Evolutionary conservation across 1,284 basidiomycete genomes (phyloP).

Genomic region (Kwoniella shivajii): DNA sequence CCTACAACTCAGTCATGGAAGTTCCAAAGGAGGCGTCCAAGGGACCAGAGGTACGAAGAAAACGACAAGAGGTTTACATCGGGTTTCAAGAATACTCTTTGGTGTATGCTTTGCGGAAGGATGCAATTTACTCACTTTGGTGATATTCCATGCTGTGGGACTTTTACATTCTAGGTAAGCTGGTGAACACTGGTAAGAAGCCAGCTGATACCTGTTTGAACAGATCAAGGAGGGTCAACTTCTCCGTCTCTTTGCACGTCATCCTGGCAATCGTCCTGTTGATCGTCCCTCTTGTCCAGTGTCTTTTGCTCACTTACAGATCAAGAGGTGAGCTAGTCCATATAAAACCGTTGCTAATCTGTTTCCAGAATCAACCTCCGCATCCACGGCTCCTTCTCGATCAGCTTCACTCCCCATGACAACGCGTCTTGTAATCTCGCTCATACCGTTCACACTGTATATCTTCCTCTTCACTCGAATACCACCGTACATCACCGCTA

Average conservation of each 20-base stretch:
- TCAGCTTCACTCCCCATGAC: slow-evolving; percentile 31
- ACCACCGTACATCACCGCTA: slow-evolving; percentile 49
- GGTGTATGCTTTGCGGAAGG: slow-evolving; percentile 52
- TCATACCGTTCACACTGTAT: slow-evolving; percentile 51
- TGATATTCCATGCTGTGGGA: slow-evolving; percentile 47
- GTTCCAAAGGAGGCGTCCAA: neutral
- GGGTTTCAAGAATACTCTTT: slow-evolving; percentile 46
- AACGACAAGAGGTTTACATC: slow-evolving; percentile 42
- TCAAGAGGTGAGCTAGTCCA: slow-evolving; percentile 35
- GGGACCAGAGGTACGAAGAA: slow-evolving; percentile 32
- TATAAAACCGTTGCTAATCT: neutral
- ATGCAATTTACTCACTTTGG: slow-evolving; percentile 50
- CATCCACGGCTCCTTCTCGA: slow-evolving; percentile 21
- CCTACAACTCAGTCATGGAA: slow-evolving; percentile 35
- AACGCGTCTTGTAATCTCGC: slow-evolving; percentile 43
- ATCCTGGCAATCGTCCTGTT: slow-evolving; percentile 49
- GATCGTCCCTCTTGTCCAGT: slow-evolving; percentile 51
- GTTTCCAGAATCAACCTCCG: slow-evolving; percentile 19
- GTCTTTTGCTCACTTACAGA: slow-evolving; percentile 51
- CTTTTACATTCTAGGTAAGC: slow-evolving; percentile 44
- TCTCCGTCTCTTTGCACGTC: slow-evolving; percentile 49
- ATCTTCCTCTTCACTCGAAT: slow-evolving; percentile 52
- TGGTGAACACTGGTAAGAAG: neutral
- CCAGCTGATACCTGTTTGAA: neutral
- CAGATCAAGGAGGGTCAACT: slow-evolving; percentile 51